These are phyloP conservation scores for Ganoderma resinaceum DNA, from an alignment of 1,284 basidiomycete species.

Conservation along the genomic window DNA sequence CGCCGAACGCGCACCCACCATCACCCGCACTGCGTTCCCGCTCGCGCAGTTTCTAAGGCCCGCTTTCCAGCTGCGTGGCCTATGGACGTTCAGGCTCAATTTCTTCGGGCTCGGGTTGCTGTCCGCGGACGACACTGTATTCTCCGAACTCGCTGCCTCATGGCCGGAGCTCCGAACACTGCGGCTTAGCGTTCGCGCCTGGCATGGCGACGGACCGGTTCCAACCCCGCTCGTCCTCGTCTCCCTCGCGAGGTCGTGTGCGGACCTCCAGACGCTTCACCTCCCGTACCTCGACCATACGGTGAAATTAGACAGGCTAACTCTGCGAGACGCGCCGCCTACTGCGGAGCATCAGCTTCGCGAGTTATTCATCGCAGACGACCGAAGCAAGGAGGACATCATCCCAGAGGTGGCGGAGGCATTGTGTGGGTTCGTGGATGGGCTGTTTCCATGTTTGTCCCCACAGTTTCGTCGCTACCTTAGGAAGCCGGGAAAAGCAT, in stretches of 20 bases:
- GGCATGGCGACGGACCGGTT: not conserved
- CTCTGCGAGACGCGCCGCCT: not conserved
- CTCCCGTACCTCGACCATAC: not conserved
- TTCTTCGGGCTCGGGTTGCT: not conserved
- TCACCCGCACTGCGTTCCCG: not conserved
- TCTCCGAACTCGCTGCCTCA: not conserved
- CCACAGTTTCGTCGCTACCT: not conserved
- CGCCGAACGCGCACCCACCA: not conserved
- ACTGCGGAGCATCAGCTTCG: not conserved
- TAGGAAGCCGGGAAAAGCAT: not conserved
- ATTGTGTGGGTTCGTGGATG: not conserved
- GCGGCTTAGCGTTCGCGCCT: not conserved
- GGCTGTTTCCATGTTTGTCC: not conserved
- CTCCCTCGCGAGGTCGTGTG: not conserved
- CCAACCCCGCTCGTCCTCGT: not conserved
- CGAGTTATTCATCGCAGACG: not conserved
- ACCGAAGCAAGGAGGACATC: not conserved
- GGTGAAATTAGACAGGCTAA: not conserved
- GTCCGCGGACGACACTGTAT: not conserved
- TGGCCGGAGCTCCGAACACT: not conserved
- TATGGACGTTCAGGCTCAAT: not conserved
- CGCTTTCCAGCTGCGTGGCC: not conserved
- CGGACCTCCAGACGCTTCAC: not conserved
- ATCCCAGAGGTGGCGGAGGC: not conserved
- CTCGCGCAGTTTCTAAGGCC: not conserved